A percentile compares a stretch with the other conserved stretches of the same genome.
Evolutionary conservation across 768 basidiomycete genomes (phyloP).

Genomic region (Termitomyces eurrhizus): DNA sequence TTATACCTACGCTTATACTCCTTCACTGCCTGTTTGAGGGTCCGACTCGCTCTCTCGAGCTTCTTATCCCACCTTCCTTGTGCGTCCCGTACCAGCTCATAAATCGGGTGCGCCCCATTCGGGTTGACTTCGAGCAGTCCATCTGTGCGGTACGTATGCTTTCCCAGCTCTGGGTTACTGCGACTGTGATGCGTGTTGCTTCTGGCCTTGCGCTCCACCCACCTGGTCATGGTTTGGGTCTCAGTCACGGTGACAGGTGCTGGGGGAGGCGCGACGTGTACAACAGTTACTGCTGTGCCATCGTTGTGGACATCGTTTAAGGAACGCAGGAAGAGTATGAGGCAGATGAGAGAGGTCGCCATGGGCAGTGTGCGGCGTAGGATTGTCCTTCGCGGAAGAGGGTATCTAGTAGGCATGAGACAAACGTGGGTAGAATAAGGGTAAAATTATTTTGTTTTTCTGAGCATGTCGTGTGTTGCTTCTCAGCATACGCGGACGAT

Average conservation of each 20-base stretch:
- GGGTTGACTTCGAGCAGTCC: slow-evolving; percentile 40
- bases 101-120: slow-evolving; percentile 67
- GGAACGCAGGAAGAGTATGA: background rate
- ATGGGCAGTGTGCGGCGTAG: background rate
- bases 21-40: slow-evolving; percentile 66
- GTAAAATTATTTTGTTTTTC: too few relatives aligned
- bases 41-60: slow-evolving; percentile 64
- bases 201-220: background rate
- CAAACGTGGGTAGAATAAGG: too few relatives aligned
- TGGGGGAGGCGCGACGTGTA: background rate
- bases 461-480: too few relatives aligned
- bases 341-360: background rate
- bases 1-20: slow-evolving; percentile 78
- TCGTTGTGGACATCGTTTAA: background rate
- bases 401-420: background rate
- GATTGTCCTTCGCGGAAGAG: background rate
- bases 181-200: too few relatives aligned
- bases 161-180: slow-evolving; percentile 8
- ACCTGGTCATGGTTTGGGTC: background rate
- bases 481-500: too few relatives aligned
- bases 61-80: slow-evolving; percentile 60
- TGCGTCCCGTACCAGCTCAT: slow-evolving; percentile 68
- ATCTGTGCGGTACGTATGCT: slow-evolving; percentile 32
- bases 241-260: background rate
- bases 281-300: too few relatives aligned